These are phyloP conservation scores for Plasmodium reichenowi DNA, from an alignment of 169 alveolate species.

Conservation along the genomic window DNA sequence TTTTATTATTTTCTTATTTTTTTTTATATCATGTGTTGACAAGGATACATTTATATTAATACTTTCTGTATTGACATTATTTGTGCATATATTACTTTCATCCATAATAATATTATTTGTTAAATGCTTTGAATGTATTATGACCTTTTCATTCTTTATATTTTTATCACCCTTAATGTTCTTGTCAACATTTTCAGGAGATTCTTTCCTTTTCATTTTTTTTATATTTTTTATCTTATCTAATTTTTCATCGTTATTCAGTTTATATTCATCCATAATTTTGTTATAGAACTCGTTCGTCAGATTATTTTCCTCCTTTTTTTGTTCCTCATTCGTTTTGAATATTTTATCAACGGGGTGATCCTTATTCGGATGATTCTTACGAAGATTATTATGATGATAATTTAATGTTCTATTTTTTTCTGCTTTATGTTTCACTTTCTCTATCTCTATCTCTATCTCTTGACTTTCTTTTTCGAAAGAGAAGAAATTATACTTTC, in stretches of 20 bases:
- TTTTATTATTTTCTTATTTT: not conserved
- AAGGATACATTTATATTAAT: too few species aligned
- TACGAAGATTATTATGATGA: too few species aligned
- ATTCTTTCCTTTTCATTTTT: not conserved
- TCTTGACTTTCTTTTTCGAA: not conserved
- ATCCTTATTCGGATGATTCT: not conserved
- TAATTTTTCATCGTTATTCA: not conserved
- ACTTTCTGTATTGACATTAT: too few species aligned
- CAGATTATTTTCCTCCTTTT: slow-evolving; percentile 7
- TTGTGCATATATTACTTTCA: too few species aligned
- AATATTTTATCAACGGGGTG: not conserved
- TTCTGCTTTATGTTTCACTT: not conserved
- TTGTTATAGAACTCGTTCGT: slow-evolving; percentile 38
- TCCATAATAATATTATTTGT: too few species aligned
- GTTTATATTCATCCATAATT: slow-evolving; percentile 31
- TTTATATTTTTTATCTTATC: not conserved
- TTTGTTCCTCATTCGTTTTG: not conserved
- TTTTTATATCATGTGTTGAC: not conserved
- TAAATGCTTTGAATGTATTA: too few species aligned
- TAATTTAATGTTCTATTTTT: not conserved
- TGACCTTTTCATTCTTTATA: too few species aligned
- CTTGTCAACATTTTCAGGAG: not conserved
- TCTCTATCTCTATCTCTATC: not conserved
- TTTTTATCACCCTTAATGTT: not conserved
- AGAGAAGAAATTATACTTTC: not conserved